Evolutionary conservation across 2,329 filamentous ascomycete species (phyloP), one percentile per base, ranked within the genome.

Genomic region (Hypomyces perniciosus): DNA sequence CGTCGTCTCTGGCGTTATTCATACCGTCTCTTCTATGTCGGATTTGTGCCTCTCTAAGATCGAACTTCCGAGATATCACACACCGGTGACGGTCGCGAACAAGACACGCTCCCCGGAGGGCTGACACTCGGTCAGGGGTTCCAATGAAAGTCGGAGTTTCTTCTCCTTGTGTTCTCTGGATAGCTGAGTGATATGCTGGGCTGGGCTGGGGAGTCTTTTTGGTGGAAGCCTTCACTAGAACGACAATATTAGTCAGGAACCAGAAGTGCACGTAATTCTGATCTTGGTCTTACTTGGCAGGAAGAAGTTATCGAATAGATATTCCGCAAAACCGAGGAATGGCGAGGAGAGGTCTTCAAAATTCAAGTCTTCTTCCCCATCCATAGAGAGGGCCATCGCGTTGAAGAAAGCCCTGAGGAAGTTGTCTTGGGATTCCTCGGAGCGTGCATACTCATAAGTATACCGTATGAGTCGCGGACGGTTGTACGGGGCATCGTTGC

Each of bases 261-360:
- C n/a, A n/a, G n/a, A n/a, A n/a, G n/a, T n/a, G n/a, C n/a, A n/a
- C n/a, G n/a, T n/a, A n/a, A n/a, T n/a, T n/a, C n/a, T n/a, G n/a
- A n/a, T 12, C 13, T 12, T n/a, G 31, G 31, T 20, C 38, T 29
- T 43, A 52, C 48, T n/a, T 6, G 48, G 52, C 12, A 54, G n/a
- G 34, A 54, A 52, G 44, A 54, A 49, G 41, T 54, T 53, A 13
- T 56, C 40, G 26, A 51, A 6, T 13, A 56, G 28, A 35, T 49
- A 45, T 12, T 50, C 48, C 5, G 48, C 30, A 37, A 50, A 50
- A 10, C 12, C 27, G 12, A 12, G 28, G 13, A 45, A 28, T 8
- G 31, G 8, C 31, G 31, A 28, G 9, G 26, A n/a, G 31, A 45
- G 44, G 8, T 27, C 26, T 12, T 30, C 26, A 8, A 33, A 31